A percentile compares a stretch with the other conserved stretches of the same genome.
Evolutionary conservation across 306 rosid genomes (phyloP).

Genomic region (Prunus davidiana): DNA sequence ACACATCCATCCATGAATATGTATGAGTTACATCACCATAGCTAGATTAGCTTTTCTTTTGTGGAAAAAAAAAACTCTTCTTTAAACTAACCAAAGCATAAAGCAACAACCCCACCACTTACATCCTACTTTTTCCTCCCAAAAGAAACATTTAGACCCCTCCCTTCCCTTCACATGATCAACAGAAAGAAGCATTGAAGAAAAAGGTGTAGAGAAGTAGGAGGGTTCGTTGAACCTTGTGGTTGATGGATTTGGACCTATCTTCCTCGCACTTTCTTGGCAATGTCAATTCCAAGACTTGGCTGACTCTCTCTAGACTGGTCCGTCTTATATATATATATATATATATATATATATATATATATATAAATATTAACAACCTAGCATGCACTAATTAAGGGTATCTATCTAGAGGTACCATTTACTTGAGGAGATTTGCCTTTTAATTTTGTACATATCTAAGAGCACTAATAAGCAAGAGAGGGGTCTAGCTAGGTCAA

Average conservation of each 20-base stretch:
- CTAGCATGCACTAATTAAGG: not conserved
- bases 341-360: no score
- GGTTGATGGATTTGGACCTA: not conserved
- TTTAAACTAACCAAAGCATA: conserved; percentile 1
- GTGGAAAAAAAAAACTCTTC: not conserved
- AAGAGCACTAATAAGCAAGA: not conserved
- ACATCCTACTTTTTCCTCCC: not conserved
- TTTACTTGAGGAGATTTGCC: not conserved
- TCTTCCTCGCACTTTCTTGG: not conserved
- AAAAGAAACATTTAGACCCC: not conserved
- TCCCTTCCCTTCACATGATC: not conserved
- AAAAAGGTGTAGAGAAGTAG: not conserved
- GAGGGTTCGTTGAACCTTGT: conserved; percentile 5
- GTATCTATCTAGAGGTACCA: not conserved
- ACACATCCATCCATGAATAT: not conserved
- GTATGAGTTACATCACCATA: not conserved
- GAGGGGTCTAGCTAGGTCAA: not conserved
- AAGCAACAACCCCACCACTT: conserved; percentile 11
- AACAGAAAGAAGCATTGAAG: not conserved
- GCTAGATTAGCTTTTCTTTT: conserved; percentile 6
- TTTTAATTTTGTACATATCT: not conserved
- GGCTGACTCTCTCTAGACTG: no score
- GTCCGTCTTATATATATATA: no score
- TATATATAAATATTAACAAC: not conserved
- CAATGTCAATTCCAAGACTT: no score